Percentiles rank a stretch among this genome's conserved stretches.
Evolutionary conservation across 2,329 filamentous ascomycete genomes (phyloP).

Genomic region (Diaporthe vaccinii): DNA sequence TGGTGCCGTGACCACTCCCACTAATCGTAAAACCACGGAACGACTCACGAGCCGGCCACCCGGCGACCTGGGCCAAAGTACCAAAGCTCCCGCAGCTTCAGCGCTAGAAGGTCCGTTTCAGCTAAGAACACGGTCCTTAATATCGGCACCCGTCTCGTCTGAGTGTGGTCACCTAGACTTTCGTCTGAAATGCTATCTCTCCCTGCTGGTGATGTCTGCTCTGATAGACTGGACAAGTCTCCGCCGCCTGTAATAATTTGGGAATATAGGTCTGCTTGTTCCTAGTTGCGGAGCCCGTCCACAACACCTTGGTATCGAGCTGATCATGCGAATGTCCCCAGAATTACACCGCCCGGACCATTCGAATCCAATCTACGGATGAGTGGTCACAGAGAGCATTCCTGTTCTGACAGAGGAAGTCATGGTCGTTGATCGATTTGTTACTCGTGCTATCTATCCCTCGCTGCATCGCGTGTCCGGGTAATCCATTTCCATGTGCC

Average conservation of each 20-base stretch:
- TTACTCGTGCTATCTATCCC: neutral
- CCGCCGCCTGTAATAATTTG: neutral
- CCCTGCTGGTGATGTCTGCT: neutral
- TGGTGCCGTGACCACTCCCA: neutral
- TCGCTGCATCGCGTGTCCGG: neutral
- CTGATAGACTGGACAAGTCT: neutral
- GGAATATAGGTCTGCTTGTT: neutral
- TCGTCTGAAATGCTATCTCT: neutral
- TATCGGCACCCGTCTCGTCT: conserved; percentile 3
- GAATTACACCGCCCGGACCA: too few species aligned
- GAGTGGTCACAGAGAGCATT: neutral
- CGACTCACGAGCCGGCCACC: conserved; percentile 19
- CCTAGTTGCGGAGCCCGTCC: neutral
- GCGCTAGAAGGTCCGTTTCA: conserved; percentile 20
- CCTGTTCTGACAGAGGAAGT: neutral
- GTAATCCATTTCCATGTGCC: neutral
- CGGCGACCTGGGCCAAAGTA: neutral
- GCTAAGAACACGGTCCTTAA: conserved; percentile 19
- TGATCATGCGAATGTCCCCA: too few species aligned
- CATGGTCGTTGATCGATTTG: neutral
- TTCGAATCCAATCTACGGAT: neutral
- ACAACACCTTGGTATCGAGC: neutral
- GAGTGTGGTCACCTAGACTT: neutral
- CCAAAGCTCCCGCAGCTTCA: conserved; percentile 28
- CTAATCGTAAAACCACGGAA: conserved; percentile 7